These are phyloP conservation scores for Arachnomyces sp. DNA, from an alignment of 2,329 filamentous ascomycete species.

Conservation along the genomic window DNA sequence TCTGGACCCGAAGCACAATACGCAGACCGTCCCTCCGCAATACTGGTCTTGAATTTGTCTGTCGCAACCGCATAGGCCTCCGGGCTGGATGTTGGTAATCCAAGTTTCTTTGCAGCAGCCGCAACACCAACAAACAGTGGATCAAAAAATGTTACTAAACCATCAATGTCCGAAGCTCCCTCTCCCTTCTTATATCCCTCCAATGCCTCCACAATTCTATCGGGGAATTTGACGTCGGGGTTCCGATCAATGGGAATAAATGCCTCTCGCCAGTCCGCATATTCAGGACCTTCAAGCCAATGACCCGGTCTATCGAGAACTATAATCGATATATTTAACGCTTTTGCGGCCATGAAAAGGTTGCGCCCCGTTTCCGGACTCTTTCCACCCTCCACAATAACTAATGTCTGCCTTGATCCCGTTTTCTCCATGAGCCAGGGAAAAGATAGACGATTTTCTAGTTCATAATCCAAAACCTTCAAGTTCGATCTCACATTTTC, in stretches of 20 bases:
- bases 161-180: slow-evolving; percentile 19
- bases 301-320: slow-evolving; percentile 31
- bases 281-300: slow-evolving; percentile 28
- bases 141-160: slow-evolving; percentile 31
- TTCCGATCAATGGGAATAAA: slow-evolving; percentile 25
- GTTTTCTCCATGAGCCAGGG: slow-evolving; percentile 10
- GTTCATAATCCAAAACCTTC: slow-evolving; percentile 8
- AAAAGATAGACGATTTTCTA: slow-evolving; percentile 15
- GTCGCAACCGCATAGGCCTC: slow-evolving; percentile 22
- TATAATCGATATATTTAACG: slow-evolving; percentile 30
- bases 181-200: slow-evolving; percentile 8
- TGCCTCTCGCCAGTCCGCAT: slow-evolving; percentile 23
- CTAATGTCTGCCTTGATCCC: background rate
- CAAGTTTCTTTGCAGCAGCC: slow-evolving; percentile 23
- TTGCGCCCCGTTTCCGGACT: slow-evolving; percentile 3
- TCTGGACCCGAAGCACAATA: background rate
- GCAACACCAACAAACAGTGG: slow-evolving; percentile 22
- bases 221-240: slow-evolving; percentile 17
- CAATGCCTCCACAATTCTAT: slow-evolving; percentile 25
- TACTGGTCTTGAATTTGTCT: slow-evolving; percentile 24
- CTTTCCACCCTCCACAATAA: slow-evolving; percentile 7
- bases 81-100: slow-evolving; percentile 22
- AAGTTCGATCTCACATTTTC: slow-evolving; percentile 1
- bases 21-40: slow-evolving; percentile 13
- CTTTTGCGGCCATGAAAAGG: slow-evolving; percentile 19